These are phyloP conservation scores for Naganishia cerealis DNA, from an alignment of 1,284 basidiomycete species.

Conservation along the genomic window DNA sequence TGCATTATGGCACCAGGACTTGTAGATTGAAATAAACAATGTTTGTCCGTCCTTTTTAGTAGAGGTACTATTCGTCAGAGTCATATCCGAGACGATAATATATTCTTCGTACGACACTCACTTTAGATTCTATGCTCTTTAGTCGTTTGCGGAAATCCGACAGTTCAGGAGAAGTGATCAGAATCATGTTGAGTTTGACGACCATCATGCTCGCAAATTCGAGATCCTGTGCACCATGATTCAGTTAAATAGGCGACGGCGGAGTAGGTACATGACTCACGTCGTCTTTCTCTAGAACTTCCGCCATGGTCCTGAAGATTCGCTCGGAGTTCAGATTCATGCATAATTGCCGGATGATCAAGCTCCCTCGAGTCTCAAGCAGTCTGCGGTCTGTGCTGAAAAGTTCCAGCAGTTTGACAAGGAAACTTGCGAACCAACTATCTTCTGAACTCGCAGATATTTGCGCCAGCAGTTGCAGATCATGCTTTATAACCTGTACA, in stretches of 20 bases:
- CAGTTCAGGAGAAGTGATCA: slow-evolving; percentile 94
- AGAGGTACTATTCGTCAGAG: not conserved
- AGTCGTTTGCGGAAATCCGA: slow-evolving; percentile 88
- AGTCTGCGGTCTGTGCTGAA: slow-evolving; percentile 92
- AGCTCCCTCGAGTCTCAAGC: slow-evolving; percentile 85
- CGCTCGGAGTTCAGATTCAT: slow-evolving; percentile 90
- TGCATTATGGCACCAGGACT: slow-evolving; percentile 98
- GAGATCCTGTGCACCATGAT: slow-evolving; percentile 65
- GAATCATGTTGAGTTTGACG: slow-evolving; percentile 92
- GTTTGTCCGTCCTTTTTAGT: slow-evolving; percentile 76
- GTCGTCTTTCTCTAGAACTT: slow-evolving; percentile 96
- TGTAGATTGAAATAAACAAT: slow-evolving; percentile 86
- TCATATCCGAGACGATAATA: slow-evolving; percentile 11
- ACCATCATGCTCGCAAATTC: slow-evolving; percentile 97
- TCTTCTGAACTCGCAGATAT: slow-evolving; percentile 89
- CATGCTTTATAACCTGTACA: slow-evolving; percentile 83
- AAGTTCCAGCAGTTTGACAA: slow-evolving; percentile 88
- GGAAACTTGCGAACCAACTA: slow-evolving; percentile 90
- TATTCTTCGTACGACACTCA: slow-evolving; percentile 50
- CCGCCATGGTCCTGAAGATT: slow-evolving; percentile 93
- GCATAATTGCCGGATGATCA: slow-evolving; percentile 95
- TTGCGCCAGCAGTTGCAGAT: slow-evolving; percentile 91
- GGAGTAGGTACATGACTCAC: slow-evolving; percentile 55
- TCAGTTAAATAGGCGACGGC: slow-evolving; percentile 17
- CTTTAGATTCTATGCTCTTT: slow-evolving; percentile 90